Base-by-base conservation (phyloP, 495 filamentous ascomycete genomes). In the Penicillium soppii region DNA sequence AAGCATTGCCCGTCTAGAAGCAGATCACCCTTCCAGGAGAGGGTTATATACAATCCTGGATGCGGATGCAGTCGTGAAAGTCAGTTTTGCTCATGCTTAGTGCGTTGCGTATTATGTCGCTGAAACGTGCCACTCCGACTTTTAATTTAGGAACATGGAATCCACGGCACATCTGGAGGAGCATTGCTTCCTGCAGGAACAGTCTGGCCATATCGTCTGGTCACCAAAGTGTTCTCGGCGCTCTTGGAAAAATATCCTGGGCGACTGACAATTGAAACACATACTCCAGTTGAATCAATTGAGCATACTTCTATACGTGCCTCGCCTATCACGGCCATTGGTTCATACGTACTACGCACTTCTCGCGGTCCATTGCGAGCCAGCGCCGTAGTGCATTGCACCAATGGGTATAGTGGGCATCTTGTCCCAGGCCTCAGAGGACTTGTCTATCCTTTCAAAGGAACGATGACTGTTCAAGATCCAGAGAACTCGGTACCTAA, bases 151-250 rank as follows among this genome's bases (percentile, higher is more conserved):
- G 41, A 63, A 15, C 67, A 73, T 47, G 65, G 75, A 15, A 66
- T 82, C 20, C 66, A 73, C 19, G 71, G 64, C 20, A 73, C 79
- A 29, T 55, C 60, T 9, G 77, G 76, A 0, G 78, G 73, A 13
- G 72, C 77, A 0, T 64, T 74, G 2, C 53, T 69, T 4, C 61
- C 67, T 4, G 79, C 80, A 4, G 78, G 70, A 2, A 74, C 73
- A n/a, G 52, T 83, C 2, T 95, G 88, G 88, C 90, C 90, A 4
- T 94, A 92, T 66, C 91, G 90, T 57, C 76, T 92, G 7, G 83
- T 94, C 10, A 73, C 84, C 0, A 81, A 75, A 52, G 71, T 87
- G 0, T 75, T 95, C 8, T 81, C 84, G 53, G 65, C 66, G 1
- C 70, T 88, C 0, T 61, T 91, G 33, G 43, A 62, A 25, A 64